Base-by-base conservation (phyloP, 2,329 filamentous ascomycete species). In the Cryphonectria carpinicola region DNA sequence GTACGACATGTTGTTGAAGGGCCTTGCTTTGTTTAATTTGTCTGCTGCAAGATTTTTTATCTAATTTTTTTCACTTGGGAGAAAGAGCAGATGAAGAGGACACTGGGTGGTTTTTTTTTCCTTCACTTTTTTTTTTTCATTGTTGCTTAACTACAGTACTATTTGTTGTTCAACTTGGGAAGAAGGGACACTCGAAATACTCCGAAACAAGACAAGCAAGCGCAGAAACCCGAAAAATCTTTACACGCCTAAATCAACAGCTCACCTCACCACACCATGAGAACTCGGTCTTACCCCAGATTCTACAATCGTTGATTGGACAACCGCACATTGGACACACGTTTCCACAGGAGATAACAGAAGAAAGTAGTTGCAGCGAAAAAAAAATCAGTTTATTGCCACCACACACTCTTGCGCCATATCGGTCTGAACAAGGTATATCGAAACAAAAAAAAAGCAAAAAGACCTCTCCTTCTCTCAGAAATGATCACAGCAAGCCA, bases 351-450 rank as follows among this genome's bases (percentile, higher is more conserved):
- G n/a, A 46, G 19, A 46, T 19, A 22, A 46, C 10, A 3, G 5
- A 22, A 56, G 28, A 32, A 58, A 8, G 54, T 58, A 58, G 25
- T 32, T 8, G 25, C 54, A 58, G 25, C 25, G 19, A 58, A 58
- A 58, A 58, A n/a, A 32, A 58, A 58, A 58, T 58, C 58, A 61
- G 58, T 61, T 61, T 61, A 61, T 37, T 61, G 58, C 58, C 58
- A 25, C 58, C 58, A 56, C 17, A n/a, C 46, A 39, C 32, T 13
- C 3, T 39, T 61, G 58, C 58, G 58, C 58, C 58, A 35, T 61
- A 61, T 61, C 58, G 17, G 35, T 39, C 58, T 35, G 35, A 37
- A 61, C 35, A 61, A 39, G 58, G 54, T 58, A 58, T 58, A 58
- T 35, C 25, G 14, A 35, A 22, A n/a, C n/a, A n/a, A 28, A 1